phyloP scores from a whole-genome alignment of 768 basidiomycete species.

The Amanita rimosa region DNA sequence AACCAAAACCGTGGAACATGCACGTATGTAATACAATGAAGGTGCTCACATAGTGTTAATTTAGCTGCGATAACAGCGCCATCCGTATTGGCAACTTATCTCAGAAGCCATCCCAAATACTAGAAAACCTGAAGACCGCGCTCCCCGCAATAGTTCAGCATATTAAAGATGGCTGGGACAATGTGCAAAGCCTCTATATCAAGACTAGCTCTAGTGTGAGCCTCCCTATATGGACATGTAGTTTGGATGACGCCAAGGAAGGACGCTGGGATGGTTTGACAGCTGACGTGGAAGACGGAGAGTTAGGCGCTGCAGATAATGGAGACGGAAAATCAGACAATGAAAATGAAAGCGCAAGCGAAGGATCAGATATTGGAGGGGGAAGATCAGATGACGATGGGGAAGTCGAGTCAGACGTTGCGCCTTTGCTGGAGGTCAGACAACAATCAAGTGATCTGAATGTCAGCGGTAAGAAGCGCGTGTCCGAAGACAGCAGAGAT shows the following conservation, averaged over 20 bases:
- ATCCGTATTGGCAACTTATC: constrained; percentile 73
- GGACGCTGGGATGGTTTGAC: constrained; percentile 49
- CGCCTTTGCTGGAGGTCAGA: not conserved
- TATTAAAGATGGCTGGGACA: constrained; percentile 80
- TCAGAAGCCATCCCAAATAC: constrained; percentile 61
- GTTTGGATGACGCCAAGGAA: constrained; percentile 47
- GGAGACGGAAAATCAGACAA: constrained; percentile 7
- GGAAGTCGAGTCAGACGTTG: constrained; percentile 10
- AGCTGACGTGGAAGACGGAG: constrained; percentile 11
- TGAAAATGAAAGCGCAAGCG: not conserved
- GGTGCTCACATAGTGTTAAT: not conserved
- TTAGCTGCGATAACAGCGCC: constrained; percentile 36
- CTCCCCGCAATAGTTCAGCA: constrained; percentile 62
- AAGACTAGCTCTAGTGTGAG: constrained; percentile 79
- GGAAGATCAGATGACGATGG: no score
- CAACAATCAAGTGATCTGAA: constrained; percentile 11
- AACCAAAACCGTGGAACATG: constrained; percentile 91
- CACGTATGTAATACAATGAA: constrained; percentile 46
- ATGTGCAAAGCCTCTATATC: constrained; percentile 80
- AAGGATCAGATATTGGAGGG: no score
- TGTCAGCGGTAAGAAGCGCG: constrained; percentile 23
- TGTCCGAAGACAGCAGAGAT: constrained; percentile 23
- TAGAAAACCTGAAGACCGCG: constrained; percentile 69
- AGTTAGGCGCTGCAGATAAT: constrained; percentile 4
- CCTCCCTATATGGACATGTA: constrained; percentile 86